These are phyloP conservation scores for Yarrowia galli DNA, from an alignment of 1,139 yeast genomes.

Conservation along the genomic window DNA sequence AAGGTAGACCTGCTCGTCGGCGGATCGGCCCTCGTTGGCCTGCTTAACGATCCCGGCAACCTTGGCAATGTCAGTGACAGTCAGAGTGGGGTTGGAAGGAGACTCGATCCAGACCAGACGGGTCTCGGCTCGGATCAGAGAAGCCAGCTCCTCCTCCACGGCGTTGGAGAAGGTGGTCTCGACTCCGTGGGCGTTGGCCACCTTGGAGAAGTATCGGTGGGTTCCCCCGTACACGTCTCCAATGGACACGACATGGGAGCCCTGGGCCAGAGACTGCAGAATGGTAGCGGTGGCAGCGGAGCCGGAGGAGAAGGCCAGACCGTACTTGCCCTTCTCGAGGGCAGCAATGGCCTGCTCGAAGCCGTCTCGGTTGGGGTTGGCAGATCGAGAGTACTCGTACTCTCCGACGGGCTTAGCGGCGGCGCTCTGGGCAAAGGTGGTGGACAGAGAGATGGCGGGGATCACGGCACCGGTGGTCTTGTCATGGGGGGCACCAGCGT, in stretches of 20 bases:
- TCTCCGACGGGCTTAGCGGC: conserved; percentile 81
- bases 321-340: conserved; percentile 77
- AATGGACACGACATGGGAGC: conserved; percentile 77
- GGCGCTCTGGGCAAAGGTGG: conserved; percentile 82
- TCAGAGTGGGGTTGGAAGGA: conserved; percentile 86
- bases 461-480: conserved; percentile 85
- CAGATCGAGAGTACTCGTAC: conserved; percentile 86
- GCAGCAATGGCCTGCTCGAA: conserved; percentile 84
- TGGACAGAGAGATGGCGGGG: conserved; percentile 81
- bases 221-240: conserved; percentile 96
- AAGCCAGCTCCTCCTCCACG: conserved; percentile 65
- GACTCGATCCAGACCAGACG: conserved; percentile 86
- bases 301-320: conserved; percentile 83
- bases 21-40: conserved; percentile 54
- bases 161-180: conserved; percentile 71
- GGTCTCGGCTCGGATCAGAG: conserved; percentile 66
- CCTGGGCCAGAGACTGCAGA: conserved; percentile 74
- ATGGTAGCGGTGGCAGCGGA: conserved; percentile 85
- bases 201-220: conserved; percentile 88
- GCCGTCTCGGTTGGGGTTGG: conserved; percentile 87
- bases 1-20: conserved; percentile 61
- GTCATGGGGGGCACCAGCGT: conserved; percentile 81
- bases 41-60: conserved; percentile 62
- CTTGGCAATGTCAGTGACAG: conserved; percentile 71
- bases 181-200: conserved; percentile 82